phyloP scores from a whole-genome alignment of 306 rosid genomes.

The Prunus salicina region DNA sequence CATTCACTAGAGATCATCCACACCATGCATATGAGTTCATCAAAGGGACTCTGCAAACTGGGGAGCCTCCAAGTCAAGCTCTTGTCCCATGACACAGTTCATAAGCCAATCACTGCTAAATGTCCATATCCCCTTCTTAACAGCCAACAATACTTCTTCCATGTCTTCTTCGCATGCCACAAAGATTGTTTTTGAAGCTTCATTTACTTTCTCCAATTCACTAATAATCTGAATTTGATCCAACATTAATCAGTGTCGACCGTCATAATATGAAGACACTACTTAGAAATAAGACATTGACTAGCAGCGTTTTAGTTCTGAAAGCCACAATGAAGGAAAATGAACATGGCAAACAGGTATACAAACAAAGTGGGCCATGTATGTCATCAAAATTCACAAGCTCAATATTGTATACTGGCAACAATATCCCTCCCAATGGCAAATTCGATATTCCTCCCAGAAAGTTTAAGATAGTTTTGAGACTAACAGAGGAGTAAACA shows the following conservation, averaged over 20 bases:
- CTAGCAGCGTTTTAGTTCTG: background rate
- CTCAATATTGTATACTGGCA: background rate
- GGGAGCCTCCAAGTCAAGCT: conserved; percentile 74
- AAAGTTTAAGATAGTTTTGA: background rate
- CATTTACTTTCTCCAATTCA: conserved; percentile 43
- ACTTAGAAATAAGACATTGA: background rate
- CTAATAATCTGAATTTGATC: conserved; percentile 40
- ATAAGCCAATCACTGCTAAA: conserved; percentile 82
- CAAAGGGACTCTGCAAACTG: conserved; percentile 74
- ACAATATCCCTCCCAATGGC: background rate
- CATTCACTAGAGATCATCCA: background rate
- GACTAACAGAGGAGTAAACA: background rate
- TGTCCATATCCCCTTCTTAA: conserved; percentile 63
- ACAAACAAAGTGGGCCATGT: background rate
- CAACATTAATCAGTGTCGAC: background rate
- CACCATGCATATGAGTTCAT: background rate
- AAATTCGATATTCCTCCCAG: background rate
- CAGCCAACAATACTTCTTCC: conserved; percentile 68
- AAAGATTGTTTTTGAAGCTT: conserved; percentile 55
- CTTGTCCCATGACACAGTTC: conserved; percentile 88
- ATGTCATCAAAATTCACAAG: background rate
- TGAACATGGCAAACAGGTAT: background rate
- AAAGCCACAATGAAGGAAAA: background rate
- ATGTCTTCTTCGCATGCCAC: conserved; percentile 73
- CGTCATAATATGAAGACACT: background rate